Evolutionary conservation across 768 basidiomycete genomes (phyloP).

Genomic region (Tylopilus rubrobrunneus): DNA sequence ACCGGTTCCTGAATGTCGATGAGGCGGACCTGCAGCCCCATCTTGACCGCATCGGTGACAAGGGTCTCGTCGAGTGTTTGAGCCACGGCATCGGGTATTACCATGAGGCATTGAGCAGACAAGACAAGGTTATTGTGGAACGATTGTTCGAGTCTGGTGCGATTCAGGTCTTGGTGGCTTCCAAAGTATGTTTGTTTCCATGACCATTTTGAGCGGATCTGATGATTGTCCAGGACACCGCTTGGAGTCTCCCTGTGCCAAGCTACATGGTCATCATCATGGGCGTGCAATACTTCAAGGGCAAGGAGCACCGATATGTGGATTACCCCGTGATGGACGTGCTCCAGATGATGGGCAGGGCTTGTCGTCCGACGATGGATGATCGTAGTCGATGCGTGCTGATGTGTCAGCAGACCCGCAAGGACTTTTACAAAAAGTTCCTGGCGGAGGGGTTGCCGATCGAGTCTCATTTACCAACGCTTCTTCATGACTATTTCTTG

Average conservation of each 20-base stretch:
- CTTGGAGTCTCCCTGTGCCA: constrained; percentile 92
- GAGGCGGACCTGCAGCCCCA: constrained; percentile 80
- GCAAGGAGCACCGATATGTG: constrained; percentile 95
- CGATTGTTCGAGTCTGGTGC: constrained; percentile 91
- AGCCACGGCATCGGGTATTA: constrained; percentile 93
- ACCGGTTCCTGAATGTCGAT: constrained; percentile 89
- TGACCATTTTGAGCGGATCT: background rate
- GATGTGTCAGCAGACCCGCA: constrained; percentile 97
- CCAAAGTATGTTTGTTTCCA: constrained; percentile 56
- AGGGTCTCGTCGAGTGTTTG: constrained; percentile 70
- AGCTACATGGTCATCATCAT: constrained; percentile 99
- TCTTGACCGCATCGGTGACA: constrained; percentile 78
- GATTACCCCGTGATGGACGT: constrained; percentile 99
- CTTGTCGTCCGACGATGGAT: constrained; percentile 87
- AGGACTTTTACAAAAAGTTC: constrained; percentile 99
- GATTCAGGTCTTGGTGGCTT: constrained; percentile 91
- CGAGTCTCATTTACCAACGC: constrained; percentile 87
- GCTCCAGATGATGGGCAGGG: constrained; percentile 99
- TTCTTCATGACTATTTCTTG: constrained; percentile 95
- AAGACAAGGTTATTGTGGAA: constrained; percentile 93
- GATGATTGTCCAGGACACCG: constrained; percentile 63
- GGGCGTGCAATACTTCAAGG: constrained; percentile 97
- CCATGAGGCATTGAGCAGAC: constrained; percentile 88
- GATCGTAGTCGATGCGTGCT: constrained; percentile 89
- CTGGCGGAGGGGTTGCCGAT: constrained; percentile 95